These are phyloP conservation scores for Populus alba DNA, from an alignment of 345 rosid genomes.

Conservation along the genomic window DNA sequence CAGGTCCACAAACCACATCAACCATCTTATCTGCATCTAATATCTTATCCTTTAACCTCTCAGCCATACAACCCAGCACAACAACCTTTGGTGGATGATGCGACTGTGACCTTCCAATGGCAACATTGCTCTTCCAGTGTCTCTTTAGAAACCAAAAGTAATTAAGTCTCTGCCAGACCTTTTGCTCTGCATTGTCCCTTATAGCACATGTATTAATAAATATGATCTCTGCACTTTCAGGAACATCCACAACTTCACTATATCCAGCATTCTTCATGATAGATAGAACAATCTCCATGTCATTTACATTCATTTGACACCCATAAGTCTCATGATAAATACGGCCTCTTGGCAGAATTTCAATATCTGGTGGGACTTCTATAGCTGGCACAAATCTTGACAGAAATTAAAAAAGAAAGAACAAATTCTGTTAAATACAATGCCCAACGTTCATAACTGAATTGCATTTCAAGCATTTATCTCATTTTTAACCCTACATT, in stretches of 20 bases:
- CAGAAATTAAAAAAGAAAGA: constrained; percentile 10
- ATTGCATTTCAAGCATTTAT: no score
- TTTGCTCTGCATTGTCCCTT: constrained; percentile 88
- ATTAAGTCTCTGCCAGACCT: constrained; percentile 95
- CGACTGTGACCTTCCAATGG: constrained; percentile 65
- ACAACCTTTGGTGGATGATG: constrained; percentile 79
- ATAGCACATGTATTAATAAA: constrained; percentile 90
- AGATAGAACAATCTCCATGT: constrained; percentile 89
- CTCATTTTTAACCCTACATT: no score
- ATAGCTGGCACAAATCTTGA: constrained; percentile 34
- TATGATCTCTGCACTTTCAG: constrained; percentile 87
- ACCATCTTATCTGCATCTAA: constrained; percentile 96
- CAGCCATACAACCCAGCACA: constrained; percentile 97
- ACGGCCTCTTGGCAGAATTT: constrained; percentile 51
- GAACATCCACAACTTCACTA: constrained; percentile 57
- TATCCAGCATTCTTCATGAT: constrained; percentile 86
- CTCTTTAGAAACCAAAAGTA: constrained; percentile 95
- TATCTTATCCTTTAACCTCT: constrained; percentile 85
- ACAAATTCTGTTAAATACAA: neutral
- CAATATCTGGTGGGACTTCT: constrained; percentile 20
- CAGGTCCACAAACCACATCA: constrained; percentile 94
- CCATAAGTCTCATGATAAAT: constrained; percentile 93
- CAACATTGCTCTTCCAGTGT: constrained; percentile 73
- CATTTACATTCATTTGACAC: constrained; percentile 92
- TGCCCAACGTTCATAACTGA: no score